A percentile compares a stretch with the other conserved stretches of the same genome.
Conservation (phyloP, 106 monocot genomes). For the Apostasia shenzhenica region DNA sequence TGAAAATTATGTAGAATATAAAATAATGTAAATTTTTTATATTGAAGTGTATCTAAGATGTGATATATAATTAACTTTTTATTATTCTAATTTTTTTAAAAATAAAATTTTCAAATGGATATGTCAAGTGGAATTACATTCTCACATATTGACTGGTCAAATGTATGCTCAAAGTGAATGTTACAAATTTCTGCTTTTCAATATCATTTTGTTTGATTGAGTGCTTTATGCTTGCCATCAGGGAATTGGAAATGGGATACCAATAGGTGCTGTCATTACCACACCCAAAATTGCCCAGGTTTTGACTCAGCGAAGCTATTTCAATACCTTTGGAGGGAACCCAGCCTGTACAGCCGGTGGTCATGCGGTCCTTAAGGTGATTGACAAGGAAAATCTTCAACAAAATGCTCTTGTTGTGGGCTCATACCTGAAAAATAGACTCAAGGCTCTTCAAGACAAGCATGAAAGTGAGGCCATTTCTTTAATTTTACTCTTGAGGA, state of each 20-base stretch:
- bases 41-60: no score
- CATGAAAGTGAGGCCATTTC: conserved; percentile 47
- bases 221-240: background rate
- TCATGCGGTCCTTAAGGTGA: conserved; percentile 61
- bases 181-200: no score
- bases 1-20: no score
- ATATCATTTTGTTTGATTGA: no score
- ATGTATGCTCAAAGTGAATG: no score
- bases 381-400: conserved; percentile 78
- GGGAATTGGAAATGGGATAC: conserved; percentile 84
- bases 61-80: no score
- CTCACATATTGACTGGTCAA: no score
- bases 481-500: no score
- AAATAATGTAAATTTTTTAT: no score
- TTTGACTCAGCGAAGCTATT: conserved; percentile 59
- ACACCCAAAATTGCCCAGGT: conserved; percentile 74
- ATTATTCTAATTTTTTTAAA: no score
- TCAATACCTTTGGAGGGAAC: conserved; percentile 81
- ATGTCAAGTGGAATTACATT: no score
- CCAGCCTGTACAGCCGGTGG: conserved; percentile 67
- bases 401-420: conserved; percentile 66
- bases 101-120: no score
- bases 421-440: conserved; percentile 54
- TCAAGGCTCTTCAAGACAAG: conserved; percentile 49
- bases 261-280: conserved; percentile 68